These are phyloP conservation scores for Corylus avellana DNA, from an alignment of 306 rosid genomes.

Conservation along the genomic window DNA sequence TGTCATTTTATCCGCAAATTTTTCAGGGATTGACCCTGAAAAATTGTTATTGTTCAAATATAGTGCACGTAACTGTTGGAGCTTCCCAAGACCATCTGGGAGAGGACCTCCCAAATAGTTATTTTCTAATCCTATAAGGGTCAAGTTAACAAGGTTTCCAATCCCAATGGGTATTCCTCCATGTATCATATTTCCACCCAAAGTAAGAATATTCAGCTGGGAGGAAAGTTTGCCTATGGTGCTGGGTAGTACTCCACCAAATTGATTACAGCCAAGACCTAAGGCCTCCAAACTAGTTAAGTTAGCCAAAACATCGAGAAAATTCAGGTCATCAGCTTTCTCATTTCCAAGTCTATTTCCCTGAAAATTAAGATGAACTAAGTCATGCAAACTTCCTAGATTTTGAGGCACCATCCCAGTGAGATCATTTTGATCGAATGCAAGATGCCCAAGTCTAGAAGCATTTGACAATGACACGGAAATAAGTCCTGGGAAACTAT, in stretches of 20 bases:
- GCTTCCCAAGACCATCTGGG: too few relatives aligned
- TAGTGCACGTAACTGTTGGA: too few relatives aligned
- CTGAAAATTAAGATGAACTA: slow-evolving; percentile 27
- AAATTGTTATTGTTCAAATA: too few relatives aligned
- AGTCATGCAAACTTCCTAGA: slow-evolving; percentile 29
- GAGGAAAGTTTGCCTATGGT: slow-evolving; percentile 36
- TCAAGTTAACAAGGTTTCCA: slow-evolving; percentile 35
- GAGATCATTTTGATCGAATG: slow-evolving; percentile 32
- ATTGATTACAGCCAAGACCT: slow-evolving; percentile 2
- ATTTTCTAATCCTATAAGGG: background rate
- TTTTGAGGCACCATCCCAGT: slow-evolving; percentile 26
- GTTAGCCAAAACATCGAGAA: slow-evolving; percentile 24
- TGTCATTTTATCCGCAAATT: too few relatives aligned
- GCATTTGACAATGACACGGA: slow-evolving; percentile 38
- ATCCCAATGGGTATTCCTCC: slow-evolving; percentile 35
- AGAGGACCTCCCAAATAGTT: too few relatives aligned
- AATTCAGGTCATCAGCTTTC: slow-evolving; percentile 24
- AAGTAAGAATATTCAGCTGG: background rate
- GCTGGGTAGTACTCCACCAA: slow-evolving; percentile 38
- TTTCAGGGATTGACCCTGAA: too few relatives aligned
- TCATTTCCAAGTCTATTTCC: slow-evolving; percentile 36
- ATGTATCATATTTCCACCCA: slow-evolving; percentile 20
- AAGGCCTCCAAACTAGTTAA: slow-evolving; percentile 32
- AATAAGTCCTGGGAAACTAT: slow-evolving; percentile 27
- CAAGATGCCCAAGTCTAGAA: slow-evolving; percentile 30